Evolutionary conservation across 768 basidiomycete species (phyloP).

Genomic region (Naganishia randhawae): DNA sequence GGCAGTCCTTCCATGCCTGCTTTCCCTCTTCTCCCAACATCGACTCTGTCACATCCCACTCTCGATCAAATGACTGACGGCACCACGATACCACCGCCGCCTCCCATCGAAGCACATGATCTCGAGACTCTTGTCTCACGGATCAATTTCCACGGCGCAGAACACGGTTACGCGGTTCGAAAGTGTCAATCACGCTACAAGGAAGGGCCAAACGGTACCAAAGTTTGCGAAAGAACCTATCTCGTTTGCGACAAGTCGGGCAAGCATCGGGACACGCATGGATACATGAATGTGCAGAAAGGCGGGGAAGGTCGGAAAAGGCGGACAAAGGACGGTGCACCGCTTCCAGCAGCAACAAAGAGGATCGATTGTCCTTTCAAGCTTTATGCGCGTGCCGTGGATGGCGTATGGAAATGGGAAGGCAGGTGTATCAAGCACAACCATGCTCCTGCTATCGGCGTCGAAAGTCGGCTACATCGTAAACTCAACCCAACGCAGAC

Average conservation of each 20-base stretch:
- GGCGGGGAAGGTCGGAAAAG: slow-evolving; percentile 19
- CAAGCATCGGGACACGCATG: slow-evolving; percentile 8
- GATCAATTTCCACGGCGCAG: slow-evolving; percentile 16
- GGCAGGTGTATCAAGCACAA: not conserved
- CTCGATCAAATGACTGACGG: not conserved
- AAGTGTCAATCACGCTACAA: slow-evolving; percentile 23
- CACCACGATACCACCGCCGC: slow-evolving; percentile 8
- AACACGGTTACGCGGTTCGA: slow-evolving; percentile 16
- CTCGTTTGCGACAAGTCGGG: slow-evolving; percentile 22
- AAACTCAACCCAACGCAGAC: slow-evolving; percentile 20
- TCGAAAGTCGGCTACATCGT: slow-evolving; percentile 10
- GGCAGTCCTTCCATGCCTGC: not conserved
- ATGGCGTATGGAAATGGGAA: slow-evolving; percentile 21
- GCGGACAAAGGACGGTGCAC: slow-evolving; percentile 15
- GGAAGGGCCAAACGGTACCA: slow-evolving; percentile 11
- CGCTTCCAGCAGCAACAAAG: slow-evolving; percentile 16
- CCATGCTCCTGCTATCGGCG: slow-evolving; percentile 9
- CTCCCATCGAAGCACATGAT: not conserved
- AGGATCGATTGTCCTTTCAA: slow-evolving; percentile 18
- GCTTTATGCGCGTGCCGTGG: slow-evolving; percentile 15
- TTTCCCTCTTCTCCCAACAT: not conserved
- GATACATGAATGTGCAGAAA: slow-evolving; percentile 9
- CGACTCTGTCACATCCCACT: not conserved
- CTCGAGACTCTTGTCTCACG: slow-evolving; percentile 19
- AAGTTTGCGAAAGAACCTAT: slow-evolving; percentile 14